A percentile compares a stretch with the other conserved stretches of the same genome.
phyloP scores from a whole-genome alignment of 306 rosid species.

The Lithocarpus polystachyus region DNA sequence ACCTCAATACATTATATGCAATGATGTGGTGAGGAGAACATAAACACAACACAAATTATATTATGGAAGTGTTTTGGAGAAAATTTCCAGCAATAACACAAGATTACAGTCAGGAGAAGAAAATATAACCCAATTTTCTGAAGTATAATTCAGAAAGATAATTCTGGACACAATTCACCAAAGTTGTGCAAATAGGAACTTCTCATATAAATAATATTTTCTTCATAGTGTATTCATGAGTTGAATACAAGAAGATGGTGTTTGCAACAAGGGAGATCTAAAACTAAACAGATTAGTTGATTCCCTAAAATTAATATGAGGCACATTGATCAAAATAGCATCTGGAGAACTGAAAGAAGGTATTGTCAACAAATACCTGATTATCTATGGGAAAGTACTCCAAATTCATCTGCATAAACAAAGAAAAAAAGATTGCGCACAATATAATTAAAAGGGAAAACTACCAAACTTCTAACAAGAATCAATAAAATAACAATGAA shows the following conservation, averaged over 20 bases:
- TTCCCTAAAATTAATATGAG: background rate
- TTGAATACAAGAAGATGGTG: background rate
- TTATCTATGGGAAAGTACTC: conserved; percentile 87
- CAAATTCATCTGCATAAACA: conserved; percentile 75
- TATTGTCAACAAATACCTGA: conserved; percentile 57
- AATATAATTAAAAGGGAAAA: conserved; percentile 19
- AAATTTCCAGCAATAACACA: no score
- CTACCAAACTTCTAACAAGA: conserved; percentile 19
- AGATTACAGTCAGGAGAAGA: no score
- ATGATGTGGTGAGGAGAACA: background rate
- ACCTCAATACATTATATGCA: background rate
- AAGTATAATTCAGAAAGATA: background rate
- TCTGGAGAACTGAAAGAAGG: conserved; percentile 10
- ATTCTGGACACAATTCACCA: background rate
- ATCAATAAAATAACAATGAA: conserved; percentile 9
- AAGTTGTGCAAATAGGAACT: background rate
- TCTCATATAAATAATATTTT: background rate
- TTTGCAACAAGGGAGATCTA: conserved; percentile 2
- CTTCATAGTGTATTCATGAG: background rate
- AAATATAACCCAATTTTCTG: background rate
- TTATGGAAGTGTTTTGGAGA: no score
- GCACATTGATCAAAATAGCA: conserved; percentile 1
- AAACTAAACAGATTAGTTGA: background rate
- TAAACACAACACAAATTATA: no score
- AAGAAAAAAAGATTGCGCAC: background rate